Conservation (phyloP, 371 early-diverging fungal species). For the Mucor indicus region DNA sequence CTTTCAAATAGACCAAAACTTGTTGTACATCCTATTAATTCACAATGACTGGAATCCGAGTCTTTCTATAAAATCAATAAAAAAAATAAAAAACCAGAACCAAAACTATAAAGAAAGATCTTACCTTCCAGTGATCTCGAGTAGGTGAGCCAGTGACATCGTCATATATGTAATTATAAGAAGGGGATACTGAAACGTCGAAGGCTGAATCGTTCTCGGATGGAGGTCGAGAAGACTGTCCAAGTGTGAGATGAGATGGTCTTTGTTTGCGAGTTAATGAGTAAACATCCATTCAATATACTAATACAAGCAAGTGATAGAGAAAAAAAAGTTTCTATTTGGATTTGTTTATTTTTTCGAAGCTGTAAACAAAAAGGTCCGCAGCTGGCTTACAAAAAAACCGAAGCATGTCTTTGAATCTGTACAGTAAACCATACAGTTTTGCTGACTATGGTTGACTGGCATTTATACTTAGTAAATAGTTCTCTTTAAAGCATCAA, state of each 20-base stretch:
- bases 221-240: slow-evolving; percentile 22
- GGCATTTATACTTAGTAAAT: no score
- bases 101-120: not conserved
- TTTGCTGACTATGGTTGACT: no score
- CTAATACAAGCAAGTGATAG: no score
- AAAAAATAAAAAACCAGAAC: not conserved
- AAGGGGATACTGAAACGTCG: slow-evolving; percentile 11
- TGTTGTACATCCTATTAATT: slow-evolving; percentile 22
- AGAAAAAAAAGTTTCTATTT: no score
- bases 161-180: slow-evolving; percentile 15
- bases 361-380: no score
- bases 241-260: slow-evolving; percentile 57
- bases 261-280: slow-evolving; percentile 57
- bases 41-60: slow-evolving; percentile 32
- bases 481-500: no score
- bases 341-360: no score
- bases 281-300: slow-evolving; percentile 64
- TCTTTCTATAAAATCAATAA: slow-evolving; percentile 27
- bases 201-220: slow-evolving; percentile 17
- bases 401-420: no score
- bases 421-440: no score
- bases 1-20: slow-evolving; percentile 49
- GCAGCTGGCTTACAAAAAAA: no score
- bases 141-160: slow-evolving; percentile 41
- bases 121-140: slow-evolving; percentile 49